phyloP scores from a whole-genome alignment of 257 asterid species.

The Solanum chmielewskii region DNA sequence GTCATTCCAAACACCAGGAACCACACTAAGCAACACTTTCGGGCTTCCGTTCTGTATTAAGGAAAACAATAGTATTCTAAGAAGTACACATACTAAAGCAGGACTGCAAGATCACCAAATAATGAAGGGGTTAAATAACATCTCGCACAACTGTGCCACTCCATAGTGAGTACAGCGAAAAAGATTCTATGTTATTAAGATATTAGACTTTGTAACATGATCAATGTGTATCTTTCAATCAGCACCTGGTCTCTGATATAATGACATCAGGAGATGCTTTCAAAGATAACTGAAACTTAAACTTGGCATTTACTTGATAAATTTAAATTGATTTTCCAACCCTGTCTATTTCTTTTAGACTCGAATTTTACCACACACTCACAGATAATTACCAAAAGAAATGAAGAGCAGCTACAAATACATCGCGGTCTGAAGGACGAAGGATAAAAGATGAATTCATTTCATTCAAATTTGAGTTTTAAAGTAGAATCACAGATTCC shows the following conservation, averaged over 20 bases:
- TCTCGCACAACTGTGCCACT: not conserved
- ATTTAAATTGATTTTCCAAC: not conserved
- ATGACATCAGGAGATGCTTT: not conserved
- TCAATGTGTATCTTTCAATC: not conserved
- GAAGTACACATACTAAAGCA: not conserved
- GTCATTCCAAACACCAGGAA: constrained; percentile 67
- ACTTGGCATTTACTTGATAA: not conserved
- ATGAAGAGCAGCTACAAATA: not conserved
- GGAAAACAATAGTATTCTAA: not conserved
- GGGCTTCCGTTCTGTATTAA: constrained; percentile 70
- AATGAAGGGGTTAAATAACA: not conserved
- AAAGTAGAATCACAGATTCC: not conserved
- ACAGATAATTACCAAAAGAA: not conserved
- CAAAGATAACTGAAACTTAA: not conserved
- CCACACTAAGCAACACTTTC: constrained; percentile 46
- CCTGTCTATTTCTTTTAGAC: not conserved
- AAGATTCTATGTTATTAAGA: not conserved
- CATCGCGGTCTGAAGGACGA: not conserved
- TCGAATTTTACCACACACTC: not conserved
- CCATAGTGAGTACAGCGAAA: not conserved
- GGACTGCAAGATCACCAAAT: not conserved
- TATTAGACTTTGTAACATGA: not conserved
- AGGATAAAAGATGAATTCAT: not conserved
- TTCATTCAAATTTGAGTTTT: not conserved
- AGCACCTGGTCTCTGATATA: not conserved